Base-by-base conservation (phyloP, 2,329 filamentous ascomycete species). In the Aspergillus felis region DNA sequence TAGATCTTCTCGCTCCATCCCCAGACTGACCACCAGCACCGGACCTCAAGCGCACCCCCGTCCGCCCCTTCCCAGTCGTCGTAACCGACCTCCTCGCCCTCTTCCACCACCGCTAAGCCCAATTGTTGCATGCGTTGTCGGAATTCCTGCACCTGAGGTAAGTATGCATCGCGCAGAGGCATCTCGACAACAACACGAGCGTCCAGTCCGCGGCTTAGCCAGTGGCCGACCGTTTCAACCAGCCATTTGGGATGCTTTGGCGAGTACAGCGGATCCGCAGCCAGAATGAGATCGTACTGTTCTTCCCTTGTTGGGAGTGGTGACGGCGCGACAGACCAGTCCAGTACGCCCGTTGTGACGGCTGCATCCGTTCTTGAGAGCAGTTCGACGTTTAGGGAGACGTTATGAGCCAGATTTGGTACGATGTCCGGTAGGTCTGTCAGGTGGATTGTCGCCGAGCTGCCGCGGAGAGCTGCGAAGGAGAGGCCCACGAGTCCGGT, bases 401-500 rank as follows among this genome's bases (percentile, higher is more conserved):
- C 82, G 66, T 97, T 99, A 64, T 84, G 80, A n/a, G 81, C 75
- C 4, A 97, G 81, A 63, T 97, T 97, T 0, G 87, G 80, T 50
- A 93, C 82, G 65, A 97, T 97, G n/a, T 82, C 82, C 0, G 90
- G 88, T 28, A 97, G 78, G 70, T 97, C 94, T 38, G 90, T 96
- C 53, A 97, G 79, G 9, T 88, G 77, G 4, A 96, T 88, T 20
- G 82, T 76, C 0, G 82, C 81, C 47, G 71, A 69, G 4, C 67
- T 59, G 22, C 72, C 71, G 79, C 89, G 89, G 25, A 91, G 78
- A 14, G 85, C 86, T 7, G 92, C 91, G 25, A 92, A 91, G 1
- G 92, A 89, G 47, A 97, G 79, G 0, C 94, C 94, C 9, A 96
- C 84, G n/a, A 99, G 82, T 0, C 93, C 93, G 0, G 93, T 97